Conservation (phyloP, 257 asterid species). For the Rubia yunnanensis region DNA sequence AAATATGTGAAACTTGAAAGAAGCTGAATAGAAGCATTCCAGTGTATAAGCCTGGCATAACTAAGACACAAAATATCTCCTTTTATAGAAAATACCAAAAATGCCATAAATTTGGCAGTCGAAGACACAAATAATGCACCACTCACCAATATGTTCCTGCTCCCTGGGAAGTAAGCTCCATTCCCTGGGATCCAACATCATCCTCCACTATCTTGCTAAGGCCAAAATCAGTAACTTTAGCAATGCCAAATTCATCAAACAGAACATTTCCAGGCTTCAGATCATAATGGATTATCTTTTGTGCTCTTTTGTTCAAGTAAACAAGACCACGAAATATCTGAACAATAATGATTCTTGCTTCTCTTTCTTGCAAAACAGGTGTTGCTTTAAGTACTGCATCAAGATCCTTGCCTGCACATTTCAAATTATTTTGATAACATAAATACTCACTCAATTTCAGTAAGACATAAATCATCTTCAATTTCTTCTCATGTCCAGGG, state of each 20-base stretch:
- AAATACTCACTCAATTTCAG: background rate
- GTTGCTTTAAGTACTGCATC: slow-evolving; percentile 92
- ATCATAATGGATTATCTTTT: slow-evolving; percentile 92
- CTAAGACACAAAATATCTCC: background rate
- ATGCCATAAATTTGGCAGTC: background rate
- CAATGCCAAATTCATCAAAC: slow-evolving; percentile 79
- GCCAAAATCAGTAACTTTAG: slow-evolving; percentile 97
- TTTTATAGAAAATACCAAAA: background rate
- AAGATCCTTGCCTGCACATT: slow-evolving; percentile 78
- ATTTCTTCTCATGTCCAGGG: too few species aligned
- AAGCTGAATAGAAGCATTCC: background rate
- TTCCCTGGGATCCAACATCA: slow-evolving; percentile 97
- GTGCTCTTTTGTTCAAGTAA: slow-evolving; percentile 84
- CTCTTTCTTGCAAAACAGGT: slow-evolving; percentile 81
- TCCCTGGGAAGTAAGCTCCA: slow-evolving; percentile 99
- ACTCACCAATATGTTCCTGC: slow-evolving; percentile 99
- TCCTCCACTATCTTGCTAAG: slow-evolving; percentile 99
- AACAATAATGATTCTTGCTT: slow-evolving; percentile 76
- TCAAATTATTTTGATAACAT: slow-evolving; percentile 2
- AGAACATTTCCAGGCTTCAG: slow-evolving; percentile 98
- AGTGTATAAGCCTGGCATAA: background rate
- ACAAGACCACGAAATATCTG: slow-evolving; percentile 96
- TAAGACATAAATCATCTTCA: background rate
- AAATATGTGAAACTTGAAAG: background rate
- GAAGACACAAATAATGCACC: background rate